These are phyloP conservation scores for Trichoderma hamatum DNA, from an alignment of 2,329 filamentous ascomycete genomes.

Conservation along the genomic window DNA sequence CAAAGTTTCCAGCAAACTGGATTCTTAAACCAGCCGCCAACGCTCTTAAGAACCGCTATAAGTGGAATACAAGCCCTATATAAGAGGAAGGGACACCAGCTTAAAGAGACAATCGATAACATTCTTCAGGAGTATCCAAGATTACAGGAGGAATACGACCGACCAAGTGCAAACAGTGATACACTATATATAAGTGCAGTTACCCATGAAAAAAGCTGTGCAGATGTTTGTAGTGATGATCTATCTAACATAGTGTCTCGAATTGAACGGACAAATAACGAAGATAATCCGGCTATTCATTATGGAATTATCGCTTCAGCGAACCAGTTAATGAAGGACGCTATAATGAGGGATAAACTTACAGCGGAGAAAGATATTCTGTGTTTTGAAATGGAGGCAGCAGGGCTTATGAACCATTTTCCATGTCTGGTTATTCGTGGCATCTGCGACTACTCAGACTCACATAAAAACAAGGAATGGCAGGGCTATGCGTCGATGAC, in stretches of 20 bases:
- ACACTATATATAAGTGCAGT: constrained; percentile 24
- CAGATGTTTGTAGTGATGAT: no score
- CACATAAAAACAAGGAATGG: no score
- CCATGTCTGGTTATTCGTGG: no score
- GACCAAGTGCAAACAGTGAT: constrained; percentile 23
- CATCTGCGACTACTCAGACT: no score
- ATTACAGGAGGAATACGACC: constrained; percentile 25
- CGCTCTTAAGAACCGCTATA: constrained; percentile 24
- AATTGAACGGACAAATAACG: neutral
- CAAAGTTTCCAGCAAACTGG: constrained; percentile 27
- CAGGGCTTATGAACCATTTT: no score
- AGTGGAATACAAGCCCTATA: constrained; percentile 19
- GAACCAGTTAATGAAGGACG: constrained; percentile 32
- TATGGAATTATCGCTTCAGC: constrained; percentile 29
- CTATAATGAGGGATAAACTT: constrained; percentile 34
- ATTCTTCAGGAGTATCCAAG: constrained; percentile 19
- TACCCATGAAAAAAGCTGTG: constrained; percentile 7
- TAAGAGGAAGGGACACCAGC: constrained; percentile 26
- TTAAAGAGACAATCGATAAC: neutral
- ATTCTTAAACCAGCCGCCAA: constrained; percentile 30
- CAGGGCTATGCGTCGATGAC: no score
- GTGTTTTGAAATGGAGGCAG: no score
- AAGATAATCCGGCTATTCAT: constrained; percentile 29
- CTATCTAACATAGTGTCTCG: neutral
- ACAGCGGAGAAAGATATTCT: constrained; percentile 27